phyloP scores from a whole-genome alignment of 2,329 filamentous ascomycete genomes.

The Fusarium stilboides region DNA sequence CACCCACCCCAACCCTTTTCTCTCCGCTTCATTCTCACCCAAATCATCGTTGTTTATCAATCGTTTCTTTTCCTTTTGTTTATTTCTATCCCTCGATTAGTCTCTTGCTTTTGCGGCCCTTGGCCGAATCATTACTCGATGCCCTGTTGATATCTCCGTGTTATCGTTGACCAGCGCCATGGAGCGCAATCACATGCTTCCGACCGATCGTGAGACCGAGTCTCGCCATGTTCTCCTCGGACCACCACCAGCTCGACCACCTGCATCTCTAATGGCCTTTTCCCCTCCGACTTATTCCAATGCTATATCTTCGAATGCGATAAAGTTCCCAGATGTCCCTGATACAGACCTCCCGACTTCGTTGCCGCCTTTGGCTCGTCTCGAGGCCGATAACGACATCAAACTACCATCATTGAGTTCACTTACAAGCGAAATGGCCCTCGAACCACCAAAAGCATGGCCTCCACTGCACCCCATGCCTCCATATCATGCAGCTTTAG shows the following conservation, averaged over 20 bases:
- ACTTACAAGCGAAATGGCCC: constrained; percentile 52
- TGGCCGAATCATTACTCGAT: constrained; percentile 41
- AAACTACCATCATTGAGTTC: constrained; percentile 57
- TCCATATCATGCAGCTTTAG: constrained; percentile 56
- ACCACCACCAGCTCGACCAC: constrained; percentile 49
- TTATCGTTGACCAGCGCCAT: constrained; percentile 53
- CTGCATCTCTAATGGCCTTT: constrained; percentile 44
- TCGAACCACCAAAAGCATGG: constrained; percentile 56
- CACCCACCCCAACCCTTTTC: constrained; percentile 41
- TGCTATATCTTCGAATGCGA: constrained; percentile 39
- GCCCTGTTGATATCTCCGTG: constrained; percentile 49
- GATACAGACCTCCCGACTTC: constrained; percentile 46
- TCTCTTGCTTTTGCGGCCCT: constrained; percentile 26
- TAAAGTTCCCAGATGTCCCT: constrained; percentile 52
- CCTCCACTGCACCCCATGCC: constrained; percentile 66
- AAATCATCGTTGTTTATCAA: constrained; percentile 9
- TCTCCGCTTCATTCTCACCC: constrained; percentile 23
- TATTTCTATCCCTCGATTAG: not conserved
- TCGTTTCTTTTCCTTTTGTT: constrained; percentile 4
- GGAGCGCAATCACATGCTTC: constrained; percentile 65
- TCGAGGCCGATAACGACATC: constrained; percentile 49
- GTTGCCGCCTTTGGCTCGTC: constrained; percentile 40
- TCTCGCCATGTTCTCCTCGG: constrained; percentile 47
- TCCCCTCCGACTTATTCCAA: constrained; percentile 48
- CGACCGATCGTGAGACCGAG: constrained; percentile 46